Conservation (phyloP, 2,329 filamentous ascomycete genomes). For the Nothophoma quercina region DNA sequence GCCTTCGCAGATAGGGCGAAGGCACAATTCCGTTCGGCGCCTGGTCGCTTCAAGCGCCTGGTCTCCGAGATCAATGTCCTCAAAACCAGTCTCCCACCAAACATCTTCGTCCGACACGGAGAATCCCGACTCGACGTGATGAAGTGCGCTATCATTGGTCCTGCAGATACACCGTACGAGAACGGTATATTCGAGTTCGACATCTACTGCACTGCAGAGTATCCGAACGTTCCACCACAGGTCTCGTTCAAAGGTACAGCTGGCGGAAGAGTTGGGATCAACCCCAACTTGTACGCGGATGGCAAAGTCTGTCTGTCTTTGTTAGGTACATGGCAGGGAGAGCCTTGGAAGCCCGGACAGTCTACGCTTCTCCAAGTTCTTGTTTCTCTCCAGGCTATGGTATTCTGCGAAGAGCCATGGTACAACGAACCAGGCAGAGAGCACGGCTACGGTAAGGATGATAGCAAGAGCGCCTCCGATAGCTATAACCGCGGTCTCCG, state of each 20-base stretch:
- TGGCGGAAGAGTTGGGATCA: slow-evolving; percentile 52
- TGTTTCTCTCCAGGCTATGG: slow-evolving; percentile 66
- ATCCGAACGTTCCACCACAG: slow-evolving; percentile 53
- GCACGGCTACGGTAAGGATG: slow-evolving; percentile 10
- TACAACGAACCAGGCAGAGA: slow-evolving; percentile 62
- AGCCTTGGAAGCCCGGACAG: slow-evolving; percentile 54
- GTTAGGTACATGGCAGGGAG: slow-evolving; percentile 53
- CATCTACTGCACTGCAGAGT: slow-evolving; percentile 54
- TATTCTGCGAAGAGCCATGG: slow-evolving; percentile 62
- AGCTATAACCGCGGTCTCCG: slow-evolving; percentile 40
- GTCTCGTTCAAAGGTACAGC: slow-evolving; percentile 58
- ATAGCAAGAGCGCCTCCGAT: slow-evolving; percentile 17
- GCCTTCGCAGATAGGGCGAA: slow-evolving; percentile 23
- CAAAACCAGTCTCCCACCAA: slow-evolving; percentile 57
- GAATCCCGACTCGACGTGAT: slow-evolving; percentile 58
- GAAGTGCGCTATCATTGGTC: slow-evolving; percentile 60
- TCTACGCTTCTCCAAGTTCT: slow-evolving; percentile 62
- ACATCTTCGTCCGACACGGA: slow-evolving; percentile 60
- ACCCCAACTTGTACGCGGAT: slow-evolving; percentile 61
- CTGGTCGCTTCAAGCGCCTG: slow-evolving; percentile 57
- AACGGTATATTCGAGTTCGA: slow-evolving; percentile 65
- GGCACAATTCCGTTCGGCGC: slow-evolving; percentile 17
- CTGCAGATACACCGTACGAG: slow-evolving; percentile 61
- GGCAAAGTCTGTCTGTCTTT: slow-evolving; percentile 51
- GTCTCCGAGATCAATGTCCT: slow-evolving; percentile 56